Evolutionary conservation across 345 rosid genomes (phyloP), one percentile per base, ranked within the genome.

Genomic region (Toxicodendron radicans): DNA sequence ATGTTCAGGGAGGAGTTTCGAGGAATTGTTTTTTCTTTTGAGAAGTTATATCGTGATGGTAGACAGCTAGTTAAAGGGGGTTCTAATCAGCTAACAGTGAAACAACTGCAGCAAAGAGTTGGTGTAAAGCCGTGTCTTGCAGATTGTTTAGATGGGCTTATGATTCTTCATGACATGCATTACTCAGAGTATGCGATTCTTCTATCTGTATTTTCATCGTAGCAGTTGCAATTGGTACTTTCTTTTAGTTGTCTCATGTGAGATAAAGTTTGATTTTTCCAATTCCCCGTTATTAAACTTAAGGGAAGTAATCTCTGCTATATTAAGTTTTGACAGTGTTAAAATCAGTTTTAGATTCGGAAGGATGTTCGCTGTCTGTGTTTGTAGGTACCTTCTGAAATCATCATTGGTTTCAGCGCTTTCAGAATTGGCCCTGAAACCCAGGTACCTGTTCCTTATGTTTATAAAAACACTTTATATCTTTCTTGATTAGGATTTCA

Each of bases 81-180:
- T 60, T 81, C 88, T 4, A 72, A 56, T 73, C 82, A 86, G 56
- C 10, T 73, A 24, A 84, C 80, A 11, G 75, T 70, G 78, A 83
- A 79, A 78, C 86, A 83, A 69, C 54, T 87, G 82, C 82, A 80
- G 75, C 90, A 81, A 51, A 80, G 85, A 66, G 57, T 91, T 76
- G 99, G 99, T 17, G 57, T 86, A 63, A 95, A 91, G 78, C 99
- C 97, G 4, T 70, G 76, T 74, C 81, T 92, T 33, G 77, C 76
- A 41, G 90, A 91, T 85, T 92, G 97, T 81, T 76, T 86, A 69
- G 88, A 94, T 51, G 92, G 97, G 21, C 93, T 94, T 64, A 75
- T 74, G 82, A 69, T 84, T 80, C 89, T 94, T 71, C 74, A 80
- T 71, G 88, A 88, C 6, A 92, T 92, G 93, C 91, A 90, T 73